Evolutionary conservation across 345 rosid genomes (phyloP).

Genomic region (Orychophragmus violaceus): DNA sequence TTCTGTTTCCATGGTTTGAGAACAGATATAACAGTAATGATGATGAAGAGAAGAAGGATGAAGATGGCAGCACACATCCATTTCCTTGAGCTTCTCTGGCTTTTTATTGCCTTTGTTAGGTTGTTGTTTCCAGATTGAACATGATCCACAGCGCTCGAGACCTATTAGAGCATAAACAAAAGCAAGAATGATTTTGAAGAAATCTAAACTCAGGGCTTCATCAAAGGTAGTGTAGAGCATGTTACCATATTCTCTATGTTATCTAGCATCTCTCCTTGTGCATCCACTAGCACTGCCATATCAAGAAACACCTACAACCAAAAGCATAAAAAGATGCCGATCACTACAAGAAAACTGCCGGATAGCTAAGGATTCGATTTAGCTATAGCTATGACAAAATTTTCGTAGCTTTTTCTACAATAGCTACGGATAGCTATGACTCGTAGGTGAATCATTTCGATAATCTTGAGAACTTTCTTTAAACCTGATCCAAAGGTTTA

Average conservation of each 20-base stretch:
- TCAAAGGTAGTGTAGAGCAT: neutral
- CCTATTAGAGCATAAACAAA: slow-evolving; percentile 37
- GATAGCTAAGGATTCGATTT: too few species aligned
- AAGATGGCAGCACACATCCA: slow-evolving; percentile 90
- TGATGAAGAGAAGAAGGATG: slow-evolving; percentile 71
- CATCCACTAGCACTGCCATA: slow-evolving; percentile 92
- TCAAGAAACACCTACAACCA: slow-evolving; percentile 74
- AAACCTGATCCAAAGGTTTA: slow-evolving; percentile 8
- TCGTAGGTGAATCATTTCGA: neutral
- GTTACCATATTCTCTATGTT: slow-evolving; percentile 84
- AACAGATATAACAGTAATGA: slow-evolving; percentile 56
- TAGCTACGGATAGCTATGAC: too few species aligned
- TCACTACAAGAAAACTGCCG: too few species aligned
- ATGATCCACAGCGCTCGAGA: slow-evolving; percentile 85
- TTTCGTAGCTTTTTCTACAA: too few species aligned
- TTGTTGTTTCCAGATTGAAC: slow-evolving; percentile 76
- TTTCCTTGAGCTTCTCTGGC: slow-evolving; percentile 76
- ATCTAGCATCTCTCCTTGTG: slow-evolving; percentile 92
- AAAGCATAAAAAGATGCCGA: neutral
- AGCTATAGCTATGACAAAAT: too few species aligned
- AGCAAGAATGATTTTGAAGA: neutral
- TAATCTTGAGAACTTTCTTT: neutral
- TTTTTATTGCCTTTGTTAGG: slow-evolving; percentile 63
- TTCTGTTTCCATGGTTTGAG: slow-evolving; percentile 76
- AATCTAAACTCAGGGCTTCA: neutral